Evolutionary conservation across 805 yeast genomes (phyloP).

Genomic region (Ogataea allantospora): DNA sequence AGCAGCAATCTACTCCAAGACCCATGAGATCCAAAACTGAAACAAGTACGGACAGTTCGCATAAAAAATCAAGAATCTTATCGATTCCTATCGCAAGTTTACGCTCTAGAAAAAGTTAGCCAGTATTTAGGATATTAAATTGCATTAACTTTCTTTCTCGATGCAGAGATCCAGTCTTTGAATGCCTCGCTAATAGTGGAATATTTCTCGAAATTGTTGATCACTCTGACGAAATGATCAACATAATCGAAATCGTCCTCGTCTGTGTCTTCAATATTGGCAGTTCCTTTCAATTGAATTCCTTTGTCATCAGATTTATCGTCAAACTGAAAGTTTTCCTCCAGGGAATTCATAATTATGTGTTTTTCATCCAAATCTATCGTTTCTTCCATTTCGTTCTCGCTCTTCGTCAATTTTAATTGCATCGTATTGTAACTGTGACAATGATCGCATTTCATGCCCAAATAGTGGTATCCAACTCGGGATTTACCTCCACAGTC

Average conservation of each 20-base stretch:
- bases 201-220: conserved; percentile 35
- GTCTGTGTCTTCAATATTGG: conserved; percentile 22
- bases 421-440: conserved; percentile 84
- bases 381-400: conserved; percentile 5
- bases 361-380: conserved; percentile 2
- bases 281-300: conserved; percentile 11
- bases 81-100: conserved; percentile 35
- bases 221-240: conserved; percentile 34
- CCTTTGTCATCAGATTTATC: conserved; percentile 16
- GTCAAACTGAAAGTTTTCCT: conserved; percentile 35
- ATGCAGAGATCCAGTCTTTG: conserved; percentile 34
- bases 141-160: conserved; percentile 12
- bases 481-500: conserved; percentile 85
- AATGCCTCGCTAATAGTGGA: conserved; percentile 36
- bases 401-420: conserved; percentile 56
- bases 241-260: conserved; percentile 28
- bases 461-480: conserved; percentile 77
- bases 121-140: conserved; percentile 1
- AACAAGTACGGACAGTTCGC: background rate
- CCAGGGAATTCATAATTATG: conserved; percentile 29
- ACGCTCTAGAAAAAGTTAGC: conserved; percentile 17
- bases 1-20: conserved; percentile 1
- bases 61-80: conserved; percentile 25
- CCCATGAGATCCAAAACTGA: conserved; percentile 4
- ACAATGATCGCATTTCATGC: conserved; percentile 85